Evolutionary conservation across 805 yeast genomes (phyloP), one percentile per base, ranked within the genome.

Genomic region (Wickerhamiella kazuoi): DNA sequence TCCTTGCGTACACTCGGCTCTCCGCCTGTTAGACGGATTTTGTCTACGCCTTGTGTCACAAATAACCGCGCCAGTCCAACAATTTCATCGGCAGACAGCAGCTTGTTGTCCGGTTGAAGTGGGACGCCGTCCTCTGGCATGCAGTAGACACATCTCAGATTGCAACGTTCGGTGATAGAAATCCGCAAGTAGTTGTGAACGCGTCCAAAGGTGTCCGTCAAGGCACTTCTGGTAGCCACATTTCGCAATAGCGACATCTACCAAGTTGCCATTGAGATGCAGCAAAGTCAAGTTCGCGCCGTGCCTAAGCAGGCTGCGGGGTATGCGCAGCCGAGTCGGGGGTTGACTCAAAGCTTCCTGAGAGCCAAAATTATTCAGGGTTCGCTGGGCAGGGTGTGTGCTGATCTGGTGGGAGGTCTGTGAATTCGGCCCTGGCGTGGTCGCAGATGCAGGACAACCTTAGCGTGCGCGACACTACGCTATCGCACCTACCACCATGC

Each of bases 401-500:
- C n/a, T n/a, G n/a, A n/a, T n/a, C n/a, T n/a, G n/a, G n/a, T n/a
- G n/a, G n/a, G n/a, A n/a, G n/a, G n/a, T n/a, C n/a, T n/a, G n/a
- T n/a, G n/a, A n/a, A n/a, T n/a, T n/a, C n/a, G n/a, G n/a, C n/a
- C n/a, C n/a, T n/a, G n/a, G n/a, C n/a, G n/a, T n/a, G n/a, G n/a
- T n/a, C n/a, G n/a, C n/a, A n/a, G n/a, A 23, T 23, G 26, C 26
- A 23, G 11, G 26, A 23, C 11, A 23, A 23, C 26, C 26, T 23
- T 11, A 23, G 9, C 6, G 26, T 23, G 11, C 26, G 17, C 32
- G 14, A 8, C 15, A 15, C 9, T 6, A 31, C 17, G 13, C 19
- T 18, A 11, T 17, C 87, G 0, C 56, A 61, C 1, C 60, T 74
- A 2, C 97, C 97, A 1, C 96, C 97, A 1, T 90, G 97, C 54